Conservation (phyloP, 345 rosid species). For the Pugionium cornutum region DNA sequence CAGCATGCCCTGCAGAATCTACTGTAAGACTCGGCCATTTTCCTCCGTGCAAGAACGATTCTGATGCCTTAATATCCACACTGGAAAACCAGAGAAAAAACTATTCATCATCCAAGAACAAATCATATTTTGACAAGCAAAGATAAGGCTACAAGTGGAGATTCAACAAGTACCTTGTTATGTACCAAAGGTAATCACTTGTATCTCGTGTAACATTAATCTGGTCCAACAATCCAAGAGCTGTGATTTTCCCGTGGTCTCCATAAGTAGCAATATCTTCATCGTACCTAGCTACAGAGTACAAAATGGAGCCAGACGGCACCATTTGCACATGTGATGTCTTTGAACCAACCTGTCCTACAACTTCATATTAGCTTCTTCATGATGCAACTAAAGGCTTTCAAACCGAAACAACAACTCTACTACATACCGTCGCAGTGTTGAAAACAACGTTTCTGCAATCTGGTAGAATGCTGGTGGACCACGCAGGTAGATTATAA, state of each 20-base stretch:
- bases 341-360: slow-evolving; percentile 62
- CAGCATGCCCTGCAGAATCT: slow-evolving; percentile 84
- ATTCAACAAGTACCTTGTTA: slow-evolving; percentile 77
- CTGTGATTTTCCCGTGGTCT: slow-evolving; percentile 53
- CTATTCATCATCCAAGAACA: slow-evolving; percentile 19
- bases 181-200: slow-evolving; percentile 94
- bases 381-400: neutral
- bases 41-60: slow-evolving; percentile 67
- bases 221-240: slow-evolving; percentile 81
- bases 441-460: slow-evolving; percentile 72
- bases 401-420: neutral
- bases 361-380: slow-evolving; percentile 17
- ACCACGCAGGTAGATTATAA: slow-evolving; percentile 86
- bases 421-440: slow-evolving; percentile 65
- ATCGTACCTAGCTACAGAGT: slow-evolving; percentile 68
- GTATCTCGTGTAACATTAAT: slow-evolving; percentile 81
- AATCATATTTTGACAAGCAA: neutral
- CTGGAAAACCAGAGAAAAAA: slow-evolving; percentile 40
- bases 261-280: slow-evolving; percentile 70
- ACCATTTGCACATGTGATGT: slow-evolving; percentile 57
- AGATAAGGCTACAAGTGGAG: neutral
- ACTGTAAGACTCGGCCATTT: slow-evolving; percentile 65
- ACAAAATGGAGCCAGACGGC: slow-evolving; percentile 51
- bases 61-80: slow-evolving; percentile 70
- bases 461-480: slow-evolving; percentile 92